Evolutionary conservation across 2,329 filamentous ascomycete species (phyloP).

Genomic region (Xylariaceae sp.): DNA sequence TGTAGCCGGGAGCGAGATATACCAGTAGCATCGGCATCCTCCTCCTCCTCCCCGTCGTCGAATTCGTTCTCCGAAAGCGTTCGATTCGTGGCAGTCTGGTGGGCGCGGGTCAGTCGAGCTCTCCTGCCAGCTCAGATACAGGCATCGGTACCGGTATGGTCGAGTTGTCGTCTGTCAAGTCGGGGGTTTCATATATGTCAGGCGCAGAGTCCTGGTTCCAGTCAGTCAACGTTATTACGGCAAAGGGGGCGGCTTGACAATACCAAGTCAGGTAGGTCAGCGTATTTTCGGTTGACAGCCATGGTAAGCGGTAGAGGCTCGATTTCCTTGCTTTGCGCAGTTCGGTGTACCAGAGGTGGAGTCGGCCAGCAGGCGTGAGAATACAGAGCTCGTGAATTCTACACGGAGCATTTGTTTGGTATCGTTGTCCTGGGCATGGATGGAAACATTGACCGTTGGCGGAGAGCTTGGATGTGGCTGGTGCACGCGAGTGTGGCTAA

Average conservation of each 20-base stretch:
- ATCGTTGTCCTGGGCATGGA: too few relatives aligned
- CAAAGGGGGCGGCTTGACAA: slow-evolving; percentile 5
- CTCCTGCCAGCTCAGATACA: background rate
- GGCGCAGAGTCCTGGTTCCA: slow-evolving; percentile 72
- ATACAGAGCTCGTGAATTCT: too few relatives aligned
- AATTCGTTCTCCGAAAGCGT: slow-evolving; percentile 54
- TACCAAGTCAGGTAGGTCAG: slow-evolving; percentile 72
- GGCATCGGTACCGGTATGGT: slow-evolving; percentile 61
- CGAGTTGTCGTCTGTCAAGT: slow-evolving; percentile 82
- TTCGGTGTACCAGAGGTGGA: too few relatives aligned
- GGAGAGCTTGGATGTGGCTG: too few relatives aligned
- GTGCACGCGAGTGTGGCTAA: too few relatives aligned
- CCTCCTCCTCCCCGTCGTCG: slow-evolving; percentile 55
- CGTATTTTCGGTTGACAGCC: slow-evolving; percentile 76
- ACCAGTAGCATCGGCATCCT: slow-evolving; percentile 53
- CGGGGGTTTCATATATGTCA: slow-evolving; percentile 94
- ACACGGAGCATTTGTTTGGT: too few relatives aligned
- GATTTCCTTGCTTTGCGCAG: too few relatives aligned
- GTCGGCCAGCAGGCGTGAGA: too few relatives aligned
- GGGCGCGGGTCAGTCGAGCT: slow-evolving; percentile 14
- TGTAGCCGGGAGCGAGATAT: slow-evolving; percentile 73
- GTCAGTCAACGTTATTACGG: slow-evolving; percentile 4
- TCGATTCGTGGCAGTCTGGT: slow-evolving; percentile 49
- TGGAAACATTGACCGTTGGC: too few relatives aligned
- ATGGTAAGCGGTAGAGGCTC: slow-evolving; percentile 40